A percentile compares a stretch with the other conserved stretches of the same genome.
Evolutionary conservation across 225 moss, liverwort and hornwort species (phyloP).

Genomic region (Climacium dendroides): DNA sequence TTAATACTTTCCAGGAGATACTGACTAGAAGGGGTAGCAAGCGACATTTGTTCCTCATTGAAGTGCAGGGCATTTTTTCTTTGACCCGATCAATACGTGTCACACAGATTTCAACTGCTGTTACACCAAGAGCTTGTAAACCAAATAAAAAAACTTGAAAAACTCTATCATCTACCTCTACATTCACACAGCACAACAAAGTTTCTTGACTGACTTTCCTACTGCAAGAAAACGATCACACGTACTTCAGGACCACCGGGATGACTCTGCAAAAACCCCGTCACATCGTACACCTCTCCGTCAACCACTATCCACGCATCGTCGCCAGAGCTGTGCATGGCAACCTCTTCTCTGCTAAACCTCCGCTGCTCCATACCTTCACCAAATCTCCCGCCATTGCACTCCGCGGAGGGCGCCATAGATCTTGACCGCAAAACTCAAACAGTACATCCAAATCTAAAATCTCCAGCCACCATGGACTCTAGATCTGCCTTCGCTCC

Average conservation of each 20-base stretch:
- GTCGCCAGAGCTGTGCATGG: not conserved
- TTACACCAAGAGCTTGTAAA: not conserved
- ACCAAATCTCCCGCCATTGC: not conserved
- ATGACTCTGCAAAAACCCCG: slow-evolving; percentile 38
- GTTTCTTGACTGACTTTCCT: not conserved
- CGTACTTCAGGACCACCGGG: slow-evolving; percentile 41
- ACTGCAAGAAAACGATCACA: not conserved
- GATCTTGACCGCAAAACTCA: not conserved
- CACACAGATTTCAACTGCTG: not conserved
- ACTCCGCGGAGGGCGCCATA: slow-evolving; percentile 12
- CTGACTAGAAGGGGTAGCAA: not conserved
- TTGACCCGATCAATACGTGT: not conserved
- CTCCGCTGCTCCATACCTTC: not conserved
- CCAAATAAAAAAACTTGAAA: not conserved
- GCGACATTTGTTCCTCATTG: not conserved
- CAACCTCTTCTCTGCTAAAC: slow-evolving; percentile 23
- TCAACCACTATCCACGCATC: slow-evolving; percentile 49
- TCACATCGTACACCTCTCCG: slow-evolving; percentile 39
- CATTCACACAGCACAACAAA: not conserved
- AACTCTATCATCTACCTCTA: not conserved
- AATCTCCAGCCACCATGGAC: not conserved
- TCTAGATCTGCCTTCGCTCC: not conserved
- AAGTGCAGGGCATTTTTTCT: not conserved
- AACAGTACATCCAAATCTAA: not conserved
- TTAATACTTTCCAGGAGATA: not conserved